Evolutionary conservation across 2,329 filamentous ascomycete genomes (phyloP).

Genomic region (Clonostachys sp.): DNA sequence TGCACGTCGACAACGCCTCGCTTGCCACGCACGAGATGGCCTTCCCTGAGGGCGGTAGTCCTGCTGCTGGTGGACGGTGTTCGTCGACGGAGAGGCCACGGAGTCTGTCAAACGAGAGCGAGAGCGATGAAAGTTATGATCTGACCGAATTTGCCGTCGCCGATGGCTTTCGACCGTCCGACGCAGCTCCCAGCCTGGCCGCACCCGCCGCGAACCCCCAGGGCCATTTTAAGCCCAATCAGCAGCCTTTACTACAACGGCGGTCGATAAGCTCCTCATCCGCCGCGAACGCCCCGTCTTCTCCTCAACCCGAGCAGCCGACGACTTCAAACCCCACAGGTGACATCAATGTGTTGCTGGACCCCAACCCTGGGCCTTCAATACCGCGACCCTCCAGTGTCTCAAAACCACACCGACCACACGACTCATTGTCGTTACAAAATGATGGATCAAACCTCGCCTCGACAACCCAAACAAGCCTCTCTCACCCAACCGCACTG

Average conservation of each 20-base stretch:
- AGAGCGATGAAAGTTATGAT: constrained; percentile 34
- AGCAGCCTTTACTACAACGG: constrained; percentile 1
- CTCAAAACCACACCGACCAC: constrained; percentile 43
- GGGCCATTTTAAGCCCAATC: constrained; percentile 6
- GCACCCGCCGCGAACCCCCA: constrained; percentile 1
- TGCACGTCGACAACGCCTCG: constrained; percentile 1
- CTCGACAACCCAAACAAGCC: constrained; percentile 3
- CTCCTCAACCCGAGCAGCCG: constrained; percentile 11
- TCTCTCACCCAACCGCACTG: not conserved
- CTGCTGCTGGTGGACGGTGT: constrained; percentile 32
- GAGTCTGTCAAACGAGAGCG: constrained; percentile 25
- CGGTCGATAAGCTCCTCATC: too few species aligned
- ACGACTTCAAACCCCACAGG: constrained; percentile 8
- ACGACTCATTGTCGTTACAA: constrained; percentile 45
- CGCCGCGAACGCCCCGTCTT: constrained; percentile 8
- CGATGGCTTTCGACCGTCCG: constrained; percentile 44
- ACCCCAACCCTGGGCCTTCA: constrained; percentile 7
- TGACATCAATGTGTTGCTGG: constrained; percentile 8
- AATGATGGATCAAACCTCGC: constrained; percentile 40
- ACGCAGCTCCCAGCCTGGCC: constrained; percentile 1
- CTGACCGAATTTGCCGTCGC: constrained; percentile 45
- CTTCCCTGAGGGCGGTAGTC: constrained; percentile 24
- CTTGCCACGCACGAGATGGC: constrained; percentile 28
- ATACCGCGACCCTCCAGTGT: constrained; percentile 46
- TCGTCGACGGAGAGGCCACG: constrained; percentile 26